Base-by-base conservation (phyloP, 495 filamentous ascomycete species). In the Polyplosphaeria fusca region DNA sequence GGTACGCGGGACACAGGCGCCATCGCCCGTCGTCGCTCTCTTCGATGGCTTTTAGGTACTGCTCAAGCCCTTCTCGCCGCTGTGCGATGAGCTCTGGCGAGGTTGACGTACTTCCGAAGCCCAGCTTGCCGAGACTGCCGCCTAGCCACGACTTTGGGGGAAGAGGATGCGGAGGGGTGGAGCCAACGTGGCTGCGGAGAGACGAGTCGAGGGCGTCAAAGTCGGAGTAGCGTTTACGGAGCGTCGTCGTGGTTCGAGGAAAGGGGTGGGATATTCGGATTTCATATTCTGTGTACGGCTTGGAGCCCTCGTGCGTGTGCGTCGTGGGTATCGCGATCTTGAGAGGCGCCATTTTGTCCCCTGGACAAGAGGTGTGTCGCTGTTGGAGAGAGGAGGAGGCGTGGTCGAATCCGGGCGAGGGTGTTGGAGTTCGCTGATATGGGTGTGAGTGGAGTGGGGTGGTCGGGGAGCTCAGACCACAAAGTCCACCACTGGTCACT, bases 141-240 rank as follows among this genome's bases (percentile, higher is more conserved):
- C 63, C 58, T 16, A 62, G 58, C 89, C 89, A 97, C 37, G 87
- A 84, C 70, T 96, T 97, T 12, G 74, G 65, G 13, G 91, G 91
- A 5, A 95, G 77, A 1, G 89, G 73, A 9, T 72, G 71, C 23
- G 91, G 86, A 0, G 86, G 86, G 11, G 79, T 62, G 13, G 73
- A 32, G 69, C 82, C 82, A 44, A 85, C 82, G 63, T 84, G 76
- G 53, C 79, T 72, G 63, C 75, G 76, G 7, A 98, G 82, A 22
- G 79, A 63, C n/a, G 69, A 63, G 76, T 98, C 84, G 52, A 98
- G 85, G 55, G 80, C 69, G 42, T 77, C 74, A 73, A 98, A 97
- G 70, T 97, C 94, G 50, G 86, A 91, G 80, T 96, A 98, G 64
- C 93, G 90, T 73, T 96, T 96, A 58, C 86, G 83, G 57, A 96